Conservation (phyloP, 2,329 filamentous ascomycete species). For the Arthrobotrys iridis region DNA sequence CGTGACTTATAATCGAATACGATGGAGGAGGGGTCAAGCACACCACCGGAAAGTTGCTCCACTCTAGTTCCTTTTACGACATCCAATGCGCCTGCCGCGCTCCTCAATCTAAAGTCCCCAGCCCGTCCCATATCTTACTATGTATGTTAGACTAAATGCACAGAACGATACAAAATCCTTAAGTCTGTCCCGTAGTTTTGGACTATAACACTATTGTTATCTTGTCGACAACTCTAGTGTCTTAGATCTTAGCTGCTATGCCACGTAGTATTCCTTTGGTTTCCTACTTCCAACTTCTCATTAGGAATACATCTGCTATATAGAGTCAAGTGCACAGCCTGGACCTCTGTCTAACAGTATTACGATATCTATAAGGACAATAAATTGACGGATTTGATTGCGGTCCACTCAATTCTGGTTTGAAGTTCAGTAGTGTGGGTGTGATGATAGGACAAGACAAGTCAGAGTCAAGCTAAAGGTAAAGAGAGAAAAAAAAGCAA, state of each 20-base stretch:
- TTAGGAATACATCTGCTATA: slow-evolving; percentile 1
- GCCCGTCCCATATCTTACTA: slow-evolving; percentile 27
- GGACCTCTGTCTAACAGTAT: neutral
- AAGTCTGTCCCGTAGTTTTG: slow-evolving; percentile 5
- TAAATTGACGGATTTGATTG: slow-evolving; percentile 24
- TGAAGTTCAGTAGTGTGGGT: slow-evolving; percentile 46
- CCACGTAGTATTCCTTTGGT: slow-evolving; percentile 21
- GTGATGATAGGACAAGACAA: slow-evolving; percentile 43
- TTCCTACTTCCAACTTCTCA: neutral
- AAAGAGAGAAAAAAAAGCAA: slow-evolving; percentile 40
- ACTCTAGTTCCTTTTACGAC: slow-evolving; percentile 30
- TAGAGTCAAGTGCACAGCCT: slow-evolving; percentile 13
- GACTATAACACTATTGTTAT: slow-evolving; percentile 32
- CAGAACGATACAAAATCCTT: slow-evolving; percentile 11
- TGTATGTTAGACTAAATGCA: slow-evolving; percentile 18
- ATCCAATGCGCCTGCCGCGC: slow-evolving; percentile 50
- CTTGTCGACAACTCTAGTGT: slow-evolving; percentile 3
- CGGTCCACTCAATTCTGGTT: slow-evolving; percentile 25
- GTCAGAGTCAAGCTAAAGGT: slow-evolving; percentile 27
- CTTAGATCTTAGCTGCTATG: slow-evolving; percentile 10
- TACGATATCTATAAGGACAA: neutral
- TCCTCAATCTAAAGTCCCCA: slow-evolving; percentile 40
- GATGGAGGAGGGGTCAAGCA: slow-evolving; percentile 38
- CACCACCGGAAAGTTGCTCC: slow-evolving; percentile 30
- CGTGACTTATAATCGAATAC: slow-evolving; percentile 26